Conservation (phyloP, 768 basidiomycete species). For the Mycena albidolilacea region DNA sequence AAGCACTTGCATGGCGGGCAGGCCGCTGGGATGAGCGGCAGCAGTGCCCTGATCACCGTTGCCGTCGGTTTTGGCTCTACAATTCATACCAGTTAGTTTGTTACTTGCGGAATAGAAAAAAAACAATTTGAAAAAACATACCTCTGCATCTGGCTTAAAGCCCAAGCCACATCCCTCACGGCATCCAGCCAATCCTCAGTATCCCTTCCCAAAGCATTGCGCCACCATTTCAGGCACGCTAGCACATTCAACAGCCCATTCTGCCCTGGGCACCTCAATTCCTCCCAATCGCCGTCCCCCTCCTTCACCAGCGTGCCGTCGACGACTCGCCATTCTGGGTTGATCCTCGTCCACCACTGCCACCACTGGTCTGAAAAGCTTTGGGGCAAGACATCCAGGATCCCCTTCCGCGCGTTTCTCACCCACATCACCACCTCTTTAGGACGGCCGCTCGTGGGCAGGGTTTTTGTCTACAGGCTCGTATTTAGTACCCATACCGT, state of each 20-base stretch:
- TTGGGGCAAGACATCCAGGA: background rate
- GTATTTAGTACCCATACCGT: background rate
- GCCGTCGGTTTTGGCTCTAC: no score
- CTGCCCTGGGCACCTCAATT: background rate
- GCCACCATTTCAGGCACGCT: slow-evolving; percentile 15
- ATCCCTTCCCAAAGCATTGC: background rate
- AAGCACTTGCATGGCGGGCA: no score
- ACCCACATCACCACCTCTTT: slow-evolving; percentile 7
- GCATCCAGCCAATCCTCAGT: background rate
- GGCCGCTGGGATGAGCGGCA: no score
- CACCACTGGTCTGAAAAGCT: background rate
- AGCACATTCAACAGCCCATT: slow-evolving; percentile 11
- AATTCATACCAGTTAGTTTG: no score
- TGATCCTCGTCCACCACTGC: slow-evolving; percentile 8
- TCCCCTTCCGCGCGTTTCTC: background rate
- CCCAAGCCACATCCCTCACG: slow-evolving; percentile 8
- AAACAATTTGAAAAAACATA: no score
- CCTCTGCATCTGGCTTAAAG: background rate
- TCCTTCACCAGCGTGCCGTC: background rate
- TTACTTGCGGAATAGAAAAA: no score
- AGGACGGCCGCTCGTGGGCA: background rate
- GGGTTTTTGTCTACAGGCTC: background rate
- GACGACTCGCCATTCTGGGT: background rate
- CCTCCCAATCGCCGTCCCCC: background rate
- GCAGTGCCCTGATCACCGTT: no score